Conservation (phyloP, 495 filamentous ascomycete genomes). For the Haplographium delicatum region DNA sequence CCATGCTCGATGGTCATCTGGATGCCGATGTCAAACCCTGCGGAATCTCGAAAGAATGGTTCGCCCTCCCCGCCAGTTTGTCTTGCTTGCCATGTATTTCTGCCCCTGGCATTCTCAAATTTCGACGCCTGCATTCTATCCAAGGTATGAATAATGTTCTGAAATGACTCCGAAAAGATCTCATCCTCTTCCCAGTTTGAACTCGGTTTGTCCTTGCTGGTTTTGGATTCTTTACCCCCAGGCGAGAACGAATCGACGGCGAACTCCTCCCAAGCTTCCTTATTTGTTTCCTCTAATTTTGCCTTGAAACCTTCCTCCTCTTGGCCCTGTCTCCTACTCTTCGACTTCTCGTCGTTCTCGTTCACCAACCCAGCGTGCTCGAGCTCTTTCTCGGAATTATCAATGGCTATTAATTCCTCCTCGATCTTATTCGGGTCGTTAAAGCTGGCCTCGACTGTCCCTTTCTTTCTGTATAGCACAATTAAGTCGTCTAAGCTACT, state of each 20-base stretch:
- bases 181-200: constrained; percentile 12
- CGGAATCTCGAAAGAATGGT: constrained; percentile 50
- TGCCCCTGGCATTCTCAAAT: constrained; percentile 25
- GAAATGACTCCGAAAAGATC: constrained; percentile 16
- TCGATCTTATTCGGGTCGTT: constrained; percentile 37
- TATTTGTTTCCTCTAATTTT: background rate
- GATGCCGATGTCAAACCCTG: constrained; percentile 48
- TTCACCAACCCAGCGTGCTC: background rate
- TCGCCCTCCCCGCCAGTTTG: constrained; percentile 57
- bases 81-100: constrained; percentile 55
- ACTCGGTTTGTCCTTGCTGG: background rate
- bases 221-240: background rate
- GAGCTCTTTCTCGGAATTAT: constrained; percentile 17
- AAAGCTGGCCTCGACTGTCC: constrained; percentile 23
- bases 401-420: constrained; percentile 9
- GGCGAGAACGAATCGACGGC: background rate
- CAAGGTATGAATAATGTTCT: constrained; percentile 30
- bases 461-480: constrained; percentile 41
- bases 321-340: constrained; percentile 1
- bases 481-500: constrained; percentile 39
- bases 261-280: background rate
- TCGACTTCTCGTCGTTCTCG: background rate
- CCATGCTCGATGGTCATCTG: constrained; percentile 49
- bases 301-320: background rate
- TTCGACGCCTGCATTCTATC: constrained; percentile 39